Conservation (phyloP, 1,139 yeast species). For the Candida sanyaensis region DNA sequence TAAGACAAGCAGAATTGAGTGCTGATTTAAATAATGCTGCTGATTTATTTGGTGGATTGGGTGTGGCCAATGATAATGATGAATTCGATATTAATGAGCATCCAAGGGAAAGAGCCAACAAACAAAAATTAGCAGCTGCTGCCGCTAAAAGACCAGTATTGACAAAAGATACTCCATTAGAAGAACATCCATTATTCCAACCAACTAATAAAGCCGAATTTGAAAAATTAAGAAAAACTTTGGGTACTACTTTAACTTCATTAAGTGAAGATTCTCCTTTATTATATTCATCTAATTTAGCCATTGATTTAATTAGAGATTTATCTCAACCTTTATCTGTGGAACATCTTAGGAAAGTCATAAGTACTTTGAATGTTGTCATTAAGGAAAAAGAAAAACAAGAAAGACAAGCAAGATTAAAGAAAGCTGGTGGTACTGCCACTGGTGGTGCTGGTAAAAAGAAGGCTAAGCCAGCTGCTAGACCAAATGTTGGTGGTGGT, state of each 20-base stretch:
- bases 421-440: slow-evolving; percentile 80
- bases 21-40: slow-evolving; percentile 93
- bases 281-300: slow-evolving; percentile 73
- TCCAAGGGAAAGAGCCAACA: slow-evolving; percentile 56
- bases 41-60: slow-evolving; percentile 82
- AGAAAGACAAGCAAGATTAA: slow-evolving; percentile 82
- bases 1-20: slow-evolving; percentile 75
- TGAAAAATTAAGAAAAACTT: slow-evolving; percentile 79
- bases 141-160: slow-evolving; percentile 42
- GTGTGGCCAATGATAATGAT: slow-evolving; percentile 53
- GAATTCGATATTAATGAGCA: slow-evolving; percentile 49
- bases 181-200: slow-evolving; percentile 74
- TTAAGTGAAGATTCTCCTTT: slow-evolving; percentile 64
- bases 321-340: slow-evolving; percentile 76
- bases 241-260: slow-evolving; percentile 65
- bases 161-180: slow-evolving; percentile 69
- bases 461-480: slow-evolving; percentile 78
- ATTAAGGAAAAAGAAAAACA: slow-evolving; percentile 85
- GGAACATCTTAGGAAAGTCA: slow-evolving; percentile 83
- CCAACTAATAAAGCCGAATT: slow-evolving; percentile 81
- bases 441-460: slow-evolving; percentile 96
- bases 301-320: slow-evolving; percentile 85
- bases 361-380: slow-evolving; percentile 79
- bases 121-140: slow-evolving; percentile 46
- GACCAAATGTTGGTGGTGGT: slow-evolving; percentile 73